Percentiles rank a stretch among this genome's conserved stretches.
Evolutionary conservation across 768 basidiomycete species (phyloP).

Genomic region (Suillus spraguei): DNA sequence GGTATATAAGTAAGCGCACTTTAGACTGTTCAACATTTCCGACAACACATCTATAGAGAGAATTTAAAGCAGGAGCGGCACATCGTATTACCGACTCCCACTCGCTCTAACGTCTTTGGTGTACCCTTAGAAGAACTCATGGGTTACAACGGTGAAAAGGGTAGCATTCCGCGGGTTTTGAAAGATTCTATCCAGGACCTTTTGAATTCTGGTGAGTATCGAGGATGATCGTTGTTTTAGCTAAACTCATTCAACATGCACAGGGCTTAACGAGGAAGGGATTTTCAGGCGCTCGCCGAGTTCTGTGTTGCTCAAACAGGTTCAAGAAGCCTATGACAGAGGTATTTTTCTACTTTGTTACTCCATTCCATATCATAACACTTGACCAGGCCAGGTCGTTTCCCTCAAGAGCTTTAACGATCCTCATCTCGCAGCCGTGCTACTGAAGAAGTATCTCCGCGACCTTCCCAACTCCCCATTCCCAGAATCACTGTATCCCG

Average conservation of each 20-base stretch:
- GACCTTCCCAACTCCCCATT: constrained; percentile 83
- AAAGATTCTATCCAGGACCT: constrained; percentile 75
- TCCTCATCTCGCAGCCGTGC: constrained; percentile 79
- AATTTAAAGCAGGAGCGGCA: constrained; percentile 74
- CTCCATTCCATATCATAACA: constrained; percentile 9
- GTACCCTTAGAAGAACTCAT: constrained; percentile 82
- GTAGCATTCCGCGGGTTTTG: constrained; percentile 79
- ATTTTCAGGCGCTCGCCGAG: constrained; percentile 83
- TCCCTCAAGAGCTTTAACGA: constrained; percentile 77
- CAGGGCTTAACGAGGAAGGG: constrained; percentile 71
- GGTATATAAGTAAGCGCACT: constrained; percentile 70
- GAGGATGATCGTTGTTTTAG: neutral
- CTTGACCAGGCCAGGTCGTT: constrained; percentile 66
- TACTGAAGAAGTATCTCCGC: constrained; percentile 84
- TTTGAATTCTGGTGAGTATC: constrained; percentile 50
- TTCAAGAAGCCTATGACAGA: constrained; percentile 83
- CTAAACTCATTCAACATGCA: neutral
- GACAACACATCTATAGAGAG: constrained; percentile 51
- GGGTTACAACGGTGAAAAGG: constrained; percentile 83
- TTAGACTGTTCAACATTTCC: constrained; percentile 7
- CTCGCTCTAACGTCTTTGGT: constrained; percentile 70
- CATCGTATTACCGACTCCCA: constrained; percentile 65
- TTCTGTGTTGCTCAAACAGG: constrained; percentile 68
- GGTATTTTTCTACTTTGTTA: constrained; percentile 40
- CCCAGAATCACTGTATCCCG: constrained; percentile 65